Evolutionary conservation across 1,139 yeast species (phyloP).

Genomic region (Entelexis paramagnoliae): DNA sequence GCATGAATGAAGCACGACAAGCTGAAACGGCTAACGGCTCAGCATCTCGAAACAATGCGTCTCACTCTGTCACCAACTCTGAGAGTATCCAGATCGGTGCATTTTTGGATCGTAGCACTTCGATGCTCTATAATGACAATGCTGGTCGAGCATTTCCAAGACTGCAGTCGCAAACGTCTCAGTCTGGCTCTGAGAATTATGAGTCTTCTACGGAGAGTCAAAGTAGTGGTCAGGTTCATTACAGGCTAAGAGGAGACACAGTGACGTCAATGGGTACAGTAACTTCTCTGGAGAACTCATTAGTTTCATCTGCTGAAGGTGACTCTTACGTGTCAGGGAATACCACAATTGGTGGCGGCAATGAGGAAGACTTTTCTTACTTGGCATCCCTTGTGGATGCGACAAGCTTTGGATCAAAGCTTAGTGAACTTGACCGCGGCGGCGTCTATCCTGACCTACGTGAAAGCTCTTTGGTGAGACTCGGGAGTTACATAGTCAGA

Average conservation of each 20-base stretch:
- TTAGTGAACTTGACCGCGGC: constrained; percentile 5
- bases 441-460: constrained; percentile 28
- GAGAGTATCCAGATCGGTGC: constrained; percentile 24
- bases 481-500: constrained; percentile 28
- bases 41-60: neutral
- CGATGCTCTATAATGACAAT: constrained; percentile 21
- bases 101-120: constrained; percentile 20
- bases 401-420: constrained; percentile 20
- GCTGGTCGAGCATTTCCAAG: constrained; percentile 24
- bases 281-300: constrained; percentile 10
- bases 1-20: neutral
- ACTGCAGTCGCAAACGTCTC: neutral
- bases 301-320: neutral
- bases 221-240: constrained; percentile 4
- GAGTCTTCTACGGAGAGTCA: neutral
- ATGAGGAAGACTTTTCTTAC: constrained; percentile 29
- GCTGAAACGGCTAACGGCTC: neutral
- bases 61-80: constrained; percentile 3
- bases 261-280: constrained; percentile 14
- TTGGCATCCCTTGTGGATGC: constrained; percentile 30
- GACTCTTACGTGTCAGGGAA: constrained; percentile 13
- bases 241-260: constrained; percentile 11
- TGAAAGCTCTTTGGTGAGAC: constrained; percentile 29
- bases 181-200: neutral
- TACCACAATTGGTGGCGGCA: constrained; percentile 13